Conservation (phyloP, 768 basidiomycete species). For the Tulasnella sp. region DNA sequence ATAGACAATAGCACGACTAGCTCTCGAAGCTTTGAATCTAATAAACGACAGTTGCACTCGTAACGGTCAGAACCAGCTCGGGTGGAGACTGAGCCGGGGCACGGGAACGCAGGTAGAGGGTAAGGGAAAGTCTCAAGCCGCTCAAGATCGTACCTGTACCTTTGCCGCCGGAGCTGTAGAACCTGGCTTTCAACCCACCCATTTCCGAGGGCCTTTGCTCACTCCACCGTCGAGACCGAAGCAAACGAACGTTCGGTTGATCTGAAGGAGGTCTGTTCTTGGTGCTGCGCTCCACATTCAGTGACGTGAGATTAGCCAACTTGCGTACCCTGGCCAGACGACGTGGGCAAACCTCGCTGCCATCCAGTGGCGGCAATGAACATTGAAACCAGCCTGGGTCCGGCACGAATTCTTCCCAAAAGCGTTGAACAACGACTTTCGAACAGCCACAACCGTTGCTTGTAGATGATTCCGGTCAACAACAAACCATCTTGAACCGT, state of each 20-base stretch:
- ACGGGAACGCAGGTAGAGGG: too few species aligned
- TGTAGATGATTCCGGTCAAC: not conserved
- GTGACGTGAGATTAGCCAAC: not conserved
- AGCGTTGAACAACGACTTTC: not conserved
- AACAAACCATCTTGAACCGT: not conserved
- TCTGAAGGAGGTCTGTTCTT: not conserved
- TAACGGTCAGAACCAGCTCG: not conserved
- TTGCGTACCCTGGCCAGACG: not conserved
- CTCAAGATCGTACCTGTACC: too few species aligned
- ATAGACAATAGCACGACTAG: not conserved
- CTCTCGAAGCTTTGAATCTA: not conserved
- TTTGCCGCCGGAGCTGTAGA: not conserved
- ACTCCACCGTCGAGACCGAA: not conserved
- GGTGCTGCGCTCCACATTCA: too few species aligned
- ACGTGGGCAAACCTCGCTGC: too few species aligned
- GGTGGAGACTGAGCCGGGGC: not conserved
- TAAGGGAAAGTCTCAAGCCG: too few species aligned
- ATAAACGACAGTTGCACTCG: not conserved
- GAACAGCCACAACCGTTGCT: not conserved
- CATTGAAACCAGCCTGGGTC: not conserved
- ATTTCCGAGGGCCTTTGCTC: not conserved
- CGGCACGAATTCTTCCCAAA: constrained; percentile 4
- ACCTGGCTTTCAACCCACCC: constrained; percentile 10
- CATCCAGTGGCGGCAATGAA: not conserved
- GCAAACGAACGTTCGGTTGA: not conserved